Conservation (phyloP, 768 basidiomycete genomes). For the Tylopilus rubrobrunneus region DNA sequence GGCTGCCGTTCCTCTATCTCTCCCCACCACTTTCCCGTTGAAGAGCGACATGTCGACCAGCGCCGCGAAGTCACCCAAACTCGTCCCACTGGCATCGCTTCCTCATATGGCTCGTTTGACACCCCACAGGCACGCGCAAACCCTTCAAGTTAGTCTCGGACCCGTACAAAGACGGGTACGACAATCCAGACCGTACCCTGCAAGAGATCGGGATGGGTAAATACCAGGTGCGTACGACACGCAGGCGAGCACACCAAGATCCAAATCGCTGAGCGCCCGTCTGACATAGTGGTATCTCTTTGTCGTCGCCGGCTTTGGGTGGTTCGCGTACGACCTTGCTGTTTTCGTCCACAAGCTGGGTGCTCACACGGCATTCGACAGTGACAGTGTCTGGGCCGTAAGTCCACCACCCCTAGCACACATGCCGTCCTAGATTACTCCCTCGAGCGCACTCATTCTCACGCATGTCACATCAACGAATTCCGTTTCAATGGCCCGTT, state of each 20-base stretch:
- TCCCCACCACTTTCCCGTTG: background rate
- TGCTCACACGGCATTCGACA: background rate
- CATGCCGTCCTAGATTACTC: background rate
- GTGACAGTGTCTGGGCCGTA: constrained; percentile 39
- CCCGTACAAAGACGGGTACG: constrained; percentile 33
- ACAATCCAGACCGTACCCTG: constrained; percentile 43
- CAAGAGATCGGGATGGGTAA: constrained; percentile 56
- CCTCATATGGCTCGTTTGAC: background rate
- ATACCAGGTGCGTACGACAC: constrained; percentile 41
- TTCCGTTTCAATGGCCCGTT: constrained; percentile 46
- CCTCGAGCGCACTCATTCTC: constrained; percentile 41
- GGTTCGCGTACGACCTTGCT: constrained; percentile 35
- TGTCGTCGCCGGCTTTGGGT: constrained; percentile 38
- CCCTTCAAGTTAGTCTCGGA: constrained; percentile 12
- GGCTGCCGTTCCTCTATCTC: background rate
- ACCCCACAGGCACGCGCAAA: background rate
- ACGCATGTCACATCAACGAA: constrained; percentile 43
- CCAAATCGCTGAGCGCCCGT: too few relatives aligned
- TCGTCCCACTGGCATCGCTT: background rate
- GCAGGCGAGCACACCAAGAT: background rate
- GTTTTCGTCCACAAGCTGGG: background rate
- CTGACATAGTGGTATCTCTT: constrained; percentile 33
- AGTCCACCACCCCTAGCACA: constrained; percentile 4
- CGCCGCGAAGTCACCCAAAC: background rate
- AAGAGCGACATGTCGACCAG: constrained; percentile 1